phyloP scores from a whole-genome alignment of 306 rosid genomes.

The Malus sylvestris region DNA sequence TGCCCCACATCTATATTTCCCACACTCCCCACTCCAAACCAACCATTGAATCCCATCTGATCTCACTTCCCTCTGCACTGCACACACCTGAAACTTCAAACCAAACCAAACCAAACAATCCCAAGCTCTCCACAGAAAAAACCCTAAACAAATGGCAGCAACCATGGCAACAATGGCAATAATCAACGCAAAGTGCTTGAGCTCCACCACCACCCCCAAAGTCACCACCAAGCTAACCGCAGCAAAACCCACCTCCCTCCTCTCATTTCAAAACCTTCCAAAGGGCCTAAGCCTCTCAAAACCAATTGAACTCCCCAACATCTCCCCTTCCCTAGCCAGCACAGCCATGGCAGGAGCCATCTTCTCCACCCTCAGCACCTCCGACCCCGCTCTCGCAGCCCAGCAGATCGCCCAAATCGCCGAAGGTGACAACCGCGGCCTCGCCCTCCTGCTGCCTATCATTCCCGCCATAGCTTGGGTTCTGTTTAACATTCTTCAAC shows the following conservation, averaged over 20 bases:
- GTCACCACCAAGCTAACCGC: constrained; percentile 28
- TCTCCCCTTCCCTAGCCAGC: constrained; percentile 31
- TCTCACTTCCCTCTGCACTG: background rate
- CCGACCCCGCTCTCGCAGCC: constrained; percentile 68
- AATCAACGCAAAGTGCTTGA: constrained; percentile 58
- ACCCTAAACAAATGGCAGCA: constrained; percentile 54
- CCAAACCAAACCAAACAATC: background rate
- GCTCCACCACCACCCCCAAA: constrained; percentile 25
- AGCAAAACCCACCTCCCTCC: constrained; percentile 41
- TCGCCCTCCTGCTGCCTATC: constrained; percentile 60
- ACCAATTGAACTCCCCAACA: constrained; percentile 3
- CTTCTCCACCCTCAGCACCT: constrained; percentile 46
- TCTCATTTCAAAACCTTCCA: constrained; percentile 51
- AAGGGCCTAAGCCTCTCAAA: constrained; percentile 33
- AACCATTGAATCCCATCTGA: constrained; percentile 11
- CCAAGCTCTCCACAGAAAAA: background rate
- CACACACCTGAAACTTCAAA: background rate
- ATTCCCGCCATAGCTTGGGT: constrained; percentile 92
- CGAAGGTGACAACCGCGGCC: constrained; percentile 78
- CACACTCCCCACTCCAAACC: constrained; percentile 2
- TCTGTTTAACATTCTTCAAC: constrained; percentile 81
- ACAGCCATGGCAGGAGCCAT: constrained; percentile 78
- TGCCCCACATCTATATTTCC: constrained; percentile 24
- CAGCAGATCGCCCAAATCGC: constrained; percentile 71
- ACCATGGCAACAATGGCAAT: constrained; percentile 77